phyloP scores from a whole-genome alignment of 805 yeast genomes.

The Candida endomychidarum region DNA sequence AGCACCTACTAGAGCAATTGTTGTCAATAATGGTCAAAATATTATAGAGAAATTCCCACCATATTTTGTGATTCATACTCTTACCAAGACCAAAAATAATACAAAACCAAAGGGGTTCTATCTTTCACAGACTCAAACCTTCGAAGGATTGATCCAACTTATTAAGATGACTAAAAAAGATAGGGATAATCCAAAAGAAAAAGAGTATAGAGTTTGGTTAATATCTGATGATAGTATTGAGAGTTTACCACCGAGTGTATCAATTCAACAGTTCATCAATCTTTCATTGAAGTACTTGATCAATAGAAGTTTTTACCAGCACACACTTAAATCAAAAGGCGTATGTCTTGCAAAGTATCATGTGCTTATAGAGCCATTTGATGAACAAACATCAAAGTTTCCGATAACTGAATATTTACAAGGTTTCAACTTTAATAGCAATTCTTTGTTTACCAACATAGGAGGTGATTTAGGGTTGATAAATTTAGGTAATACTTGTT shows the following conservation, averaged over 20 bases:
- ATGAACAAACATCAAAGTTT: constrained; percentile 18
- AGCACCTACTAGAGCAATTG: constrained; percentile 33
- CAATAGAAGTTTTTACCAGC: constrained; percentile 20
- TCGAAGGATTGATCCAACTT: constrained; percentile 30
- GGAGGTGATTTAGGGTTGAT: constrained; percentile 62
- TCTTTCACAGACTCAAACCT: constrained; percentile 35
- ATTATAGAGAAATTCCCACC: constrained; percentile 40
- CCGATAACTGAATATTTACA: constrained; percentile 24
- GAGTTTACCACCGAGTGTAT: constrained; percentile 24
- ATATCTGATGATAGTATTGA: constrained; percentile 25
- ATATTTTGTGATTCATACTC: constrained; percentile 32
- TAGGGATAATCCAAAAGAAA: constrained; percentile 15
- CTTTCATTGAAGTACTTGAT: constrained; percentile 30
- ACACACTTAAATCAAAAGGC: constrained; percentile 32
- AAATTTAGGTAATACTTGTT: constrained; percentile 88
- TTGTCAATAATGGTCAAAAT: constrained; percentile 24
- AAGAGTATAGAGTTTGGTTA: constrained; percentile 38
- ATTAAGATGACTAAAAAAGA: constrained; percentile 24
- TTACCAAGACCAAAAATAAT: constrained; percentile 21
- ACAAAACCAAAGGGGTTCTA: constrained; percentile 17
- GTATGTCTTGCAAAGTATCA: constrained; percentile 20
- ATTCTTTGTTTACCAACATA: constrained; percentile 18
- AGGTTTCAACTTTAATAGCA: constrained; percentile 15
- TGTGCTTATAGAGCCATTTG: constrained; percentile 20
- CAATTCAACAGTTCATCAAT: constrained; percentile 26